These are phyloP conservation scores for Aspergillus nomiae DNA, from an alignment of 2,329 filamentous ascomycete species.

Conservation along the genomic window DNA sequence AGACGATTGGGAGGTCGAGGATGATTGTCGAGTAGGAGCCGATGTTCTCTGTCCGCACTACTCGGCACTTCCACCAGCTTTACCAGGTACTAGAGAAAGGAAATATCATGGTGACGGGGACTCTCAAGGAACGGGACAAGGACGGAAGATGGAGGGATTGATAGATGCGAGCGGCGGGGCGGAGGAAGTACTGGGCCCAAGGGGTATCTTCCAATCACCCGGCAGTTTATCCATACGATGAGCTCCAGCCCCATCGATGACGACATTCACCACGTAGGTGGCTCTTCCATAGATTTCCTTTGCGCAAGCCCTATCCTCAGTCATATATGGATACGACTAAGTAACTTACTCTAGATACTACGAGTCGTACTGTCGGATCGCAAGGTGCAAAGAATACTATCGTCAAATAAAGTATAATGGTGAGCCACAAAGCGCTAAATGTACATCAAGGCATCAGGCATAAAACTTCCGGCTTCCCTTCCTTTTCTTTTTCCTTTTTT, in stretches of 20 bases:
- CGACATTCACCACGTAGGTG: background rate
- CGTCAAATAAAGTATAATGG: background rate
- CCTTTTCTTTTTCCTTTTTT: slow-evolving; percentile 2
- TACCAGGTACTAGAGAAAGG: background rate
- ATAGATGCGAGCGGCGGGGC: background rate
- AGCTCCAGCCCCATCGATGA: background rate
- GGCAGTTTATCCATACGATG: background rate
- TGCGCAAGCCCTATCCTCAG: too few relatives aligned
- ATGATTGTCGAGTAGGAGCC: background rate
- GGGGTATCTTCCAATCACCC: background rate
- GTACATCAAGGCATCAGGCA: slow-evolving; percentile 20
- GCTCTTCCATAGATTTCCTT: background rate
- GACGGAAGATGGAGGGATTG: background rate
- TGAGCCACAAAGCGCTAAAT: slow-evolving; percentile 13
- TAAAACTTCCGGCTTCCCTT: slow-evolving; percentile 9
- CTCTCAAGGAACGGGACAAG: background rate
- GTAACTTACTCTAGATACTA: too few relatives aligned
- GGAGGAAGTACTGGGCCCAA: background rate
- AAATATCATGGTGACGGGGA: background rate
- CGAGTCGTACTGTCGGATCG: too few relatives aligned
- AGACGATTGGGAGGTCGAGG: background rate
- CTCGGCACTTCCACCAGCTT: background rate
- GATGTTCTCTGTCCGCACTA: background rate
- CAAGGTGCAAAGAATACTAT: background rate
- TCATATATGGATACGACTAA: too few relatives aligned